These are phyloP conservation scores for Rozella allomycis DNA, from an alignment of 371 early-diverging fungal species.

Conservation along the genomic window DNA sequence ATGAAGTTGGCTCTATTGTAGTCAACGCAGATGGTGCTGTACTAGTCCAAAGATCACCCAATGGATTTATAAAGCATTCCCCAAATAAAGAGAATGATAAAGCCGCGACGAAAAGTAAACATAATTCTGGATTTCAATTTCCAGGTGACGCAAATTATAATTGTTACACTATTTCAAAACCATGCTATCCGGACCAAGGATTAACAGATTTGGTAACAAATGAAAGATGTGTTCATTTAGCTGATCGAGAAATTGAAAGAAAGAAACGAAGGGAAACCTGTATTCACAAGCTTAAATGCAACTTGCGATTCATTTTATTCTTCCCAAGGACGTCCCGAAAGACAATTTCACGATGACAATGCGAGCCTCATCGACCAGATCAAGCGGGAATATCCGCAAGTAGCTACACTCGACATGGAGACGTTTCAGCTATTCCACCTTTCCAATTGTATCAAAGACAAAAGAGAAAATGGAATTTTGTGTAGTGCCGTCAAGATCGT, in stretches of 20 bases:
- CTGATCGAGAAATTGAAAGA: conserved; percentile 3
- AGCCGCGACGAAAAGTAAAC: no score
- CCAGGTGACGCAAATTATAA: conserved; percentile 5
- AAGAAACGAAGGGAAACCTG: conserved; percentile 21
- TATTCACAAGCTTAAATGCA: conserved; percentile 48
- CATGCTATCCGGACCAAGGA: background rate
- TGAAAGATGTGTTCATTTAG: conserved; percentile 1
- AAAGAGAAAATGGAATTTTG: no score
- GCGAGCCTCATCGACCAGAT: conserved; percentile 28
- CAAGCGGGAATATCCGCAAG: conserved; percentile 25
- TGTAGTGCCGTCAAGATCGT: no score
- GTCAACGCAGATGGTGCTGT: conserved; percentile 48
- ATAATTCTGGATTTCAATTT: no score
- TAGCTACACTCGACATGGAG: conserved; percentile 75
- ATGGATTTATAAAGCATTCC: no score
- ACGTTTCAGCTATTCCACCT: conserved; percentile 62
- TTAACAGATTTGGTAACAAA: background rate
- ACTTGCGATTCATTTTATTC: conserved; percentile 79
- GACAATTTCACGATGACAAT: conserved; percentile 60
- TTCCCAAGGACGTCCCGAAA: conserved; percentile 48
- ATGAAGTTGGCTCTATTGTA: conserved; percentile 38
- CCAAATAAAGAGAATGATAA: no score
- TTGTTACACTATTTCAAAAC: background rate
- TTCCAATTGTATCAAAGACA: conserved; percentile 29
- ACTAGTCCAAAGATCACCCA: conserved; percentile 52